Evolutionary conservation across 164 flowering plant species (phyloP), one percentile per base, ranked within the genome.

Genomic region (Berberis thunbergii): DNA sequence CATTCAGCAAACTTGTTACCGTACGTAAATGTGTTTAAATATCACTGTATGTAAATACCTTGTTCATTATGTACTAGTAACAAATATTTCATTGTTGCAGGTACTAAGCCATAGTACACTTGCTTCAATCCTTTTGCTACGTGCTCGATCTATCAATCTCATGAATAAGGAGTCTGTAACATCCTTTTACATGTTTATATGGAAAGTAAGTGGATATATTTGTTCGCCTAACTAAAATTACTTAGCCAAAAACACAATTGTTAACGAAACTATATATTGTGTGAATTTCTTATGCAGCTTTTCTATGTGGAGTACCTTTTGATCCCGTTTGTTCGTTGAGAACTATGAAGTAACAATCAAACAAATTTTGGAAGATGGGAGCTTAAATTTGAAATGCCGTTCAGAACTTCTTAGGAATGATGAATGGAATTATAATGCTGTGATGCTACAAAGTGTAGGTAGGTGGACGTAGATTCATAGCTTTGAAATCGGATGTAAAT

Each of bases 151-250:
- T 13, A 63, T 74, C 41, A 80, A 84, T 70, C 69, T 81, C 3
- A 49, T 57, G 43, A 68, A 64, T 56, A 81, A 81, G 64, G 67
- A 70, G 10, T 67, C 81, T 7, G 48, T 78, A 57, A 70, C 84
- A 59, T 73, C 81, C 26, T 81, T 81, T 61, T 84, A 84, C 65
- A 81, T 81, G 85, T 84, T 80, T 69, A 81, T 84, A 56, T 84
- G 88, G 85, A 79, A 84, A 81, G 87, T 67, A 61, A 59, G 60
- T 57, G 10, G 1, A 7, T 56, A 40, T 1, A 13, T 2, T 13
- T 40, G 38, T 39, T 4, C 59, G 26, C 38, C 39, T 38, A 6
- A 13, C 40, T n/a, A 11, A 6, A 54, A 54, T 11, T 4, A 11
- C 8, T 54, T 4, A 1, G 4, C 4, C 7, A 54, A 54, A 26